phyloP scores from a whole-genome alignment of 2,329 filamentous ascomycete genomes.

The Cytospora paraplurivora region DNA sequence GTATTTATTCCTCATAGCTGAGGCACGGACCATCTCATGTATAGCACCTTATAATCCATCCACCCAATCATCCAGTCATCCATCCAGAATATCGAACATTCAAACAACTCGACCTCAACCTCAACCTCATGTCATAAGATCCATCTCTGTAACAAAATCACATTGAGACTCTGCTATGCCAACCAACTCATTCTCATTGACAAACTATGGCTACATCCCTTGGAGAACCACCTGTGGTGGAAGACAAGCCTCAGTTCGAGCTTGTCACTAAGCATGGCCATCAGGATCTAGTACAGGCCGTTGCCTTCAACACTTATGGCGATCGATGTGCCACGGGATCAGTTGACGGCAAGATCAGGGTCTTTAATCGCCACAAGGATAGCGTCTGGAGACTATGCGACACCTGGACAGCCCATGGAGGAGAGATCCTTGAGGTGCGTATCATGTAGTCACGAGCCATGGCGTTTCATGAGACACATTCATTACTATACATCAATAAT shows the following conservation, averaged over 20 bases:
- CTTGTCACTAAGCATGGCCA: conserved; percentile 73
- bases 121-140: background rate
- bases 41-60: no score
- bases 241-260: conserved; percentile 54
- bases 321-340: conserved; percentile 89
- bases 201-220: conserved; percentile 34
- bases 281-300: conserved; percentile 78
- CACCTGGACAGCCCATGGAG: conserved; percentile 86
- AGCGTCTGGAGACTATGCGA: conserved; percentile 79
- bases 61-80: no score
- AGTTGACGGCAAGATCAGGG: conserved; percentile 88
- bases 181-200: background rate
- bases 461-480: no score
- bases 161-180: conserved; percentile 2
- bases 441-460: no score
- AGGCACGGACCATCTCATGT: no score
- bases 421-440: conserved; percentile 82
- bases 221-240: conserved; percentile 37
- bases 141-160: background rate
- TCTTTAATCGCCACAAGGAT: conserved; percentile 83
- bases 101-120: background rate
- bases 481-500: background rate
- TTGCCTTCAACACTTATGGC: conserved; percentile 90
- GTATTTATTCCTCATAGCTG: no score
- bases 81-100: no score